These are phyloP conservation scores for Chaetomiaceae sp. DNA, from an alignment of 2,329 filamentous ascomycete species.

Conservation along the genomic window DNA sequence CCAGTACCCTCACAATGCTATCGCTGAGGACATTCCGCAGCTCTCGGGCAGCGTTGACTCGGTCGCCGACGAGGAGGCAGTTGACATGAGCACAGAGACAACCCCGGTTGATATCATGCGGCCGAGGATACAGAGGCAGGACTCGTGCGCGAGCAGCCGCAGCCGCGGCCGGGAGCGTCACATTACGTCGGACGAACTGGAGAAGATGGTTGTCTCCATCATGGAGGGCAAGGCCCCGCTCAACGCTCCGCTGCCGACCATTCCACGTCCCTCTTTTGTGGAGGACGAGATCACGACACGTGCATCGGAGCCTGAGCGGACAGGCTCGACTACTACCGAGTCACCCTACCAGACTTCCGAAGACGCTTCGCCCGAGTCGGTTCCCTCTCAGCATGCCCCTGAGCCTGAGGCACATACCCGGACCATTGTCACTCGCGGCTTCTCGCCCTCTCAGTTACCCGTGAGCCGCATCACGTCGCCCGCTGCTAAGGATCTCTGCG, in stretches of 20 bases:
- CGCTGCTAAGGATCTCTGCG: conserved; percentile 46
- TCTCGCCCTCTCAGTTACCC: conserved; percentile 69
- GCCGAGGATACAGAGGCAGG: conserved; percentile 65
- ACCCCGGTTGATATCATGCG: conserved; percentile 55
- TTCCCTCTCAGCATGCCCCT: conserved; percentile 30
- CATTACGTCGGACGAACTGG: conserved; percentile 85
- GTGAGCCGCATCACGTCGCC: conserved; percentile 41
- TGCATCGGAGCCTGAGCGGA: conserved; percentile 34
- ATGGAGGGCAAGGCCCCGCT: conserved; percentile 79
- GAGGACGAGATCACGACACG: conserved; percentile 33
- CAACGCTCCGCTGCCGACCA: conserved; percentile 46
- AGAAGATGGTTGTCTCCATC: conserved; percentile 91
- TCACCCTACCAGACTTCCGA: conserved; percentile 58
- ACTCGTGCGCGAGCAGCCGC: conserved; percentile 65
- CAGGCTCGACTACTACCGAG: conserved; percentile 43
- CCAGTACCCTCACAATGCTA: conserved; percentile 26
- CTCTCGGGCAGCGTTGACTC: conserved; percentile 76
- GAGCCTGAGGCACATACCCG: conserved; percentile 50
- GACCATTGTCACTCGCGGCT: conserved; percentile 74
- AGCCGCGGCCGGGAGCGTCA: conserved; percentile 75
- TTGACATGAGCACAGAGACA: conserved; percentile 52
- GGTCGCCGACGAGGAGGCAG: conserved; percentile 61
- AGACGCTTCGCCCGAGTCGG: conserved; percentile 43
- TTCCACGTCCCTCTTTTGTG: conserved; percentile 41
- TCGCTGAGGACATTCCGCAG: conserved; percentile 60